A percentile compares a stretch with the other conserved stretches of the same genome.
Evolutionary conservation across 1,139 yeast species (phyloP).

Genomic region (Entelexis paramagnoliae): DNA sequence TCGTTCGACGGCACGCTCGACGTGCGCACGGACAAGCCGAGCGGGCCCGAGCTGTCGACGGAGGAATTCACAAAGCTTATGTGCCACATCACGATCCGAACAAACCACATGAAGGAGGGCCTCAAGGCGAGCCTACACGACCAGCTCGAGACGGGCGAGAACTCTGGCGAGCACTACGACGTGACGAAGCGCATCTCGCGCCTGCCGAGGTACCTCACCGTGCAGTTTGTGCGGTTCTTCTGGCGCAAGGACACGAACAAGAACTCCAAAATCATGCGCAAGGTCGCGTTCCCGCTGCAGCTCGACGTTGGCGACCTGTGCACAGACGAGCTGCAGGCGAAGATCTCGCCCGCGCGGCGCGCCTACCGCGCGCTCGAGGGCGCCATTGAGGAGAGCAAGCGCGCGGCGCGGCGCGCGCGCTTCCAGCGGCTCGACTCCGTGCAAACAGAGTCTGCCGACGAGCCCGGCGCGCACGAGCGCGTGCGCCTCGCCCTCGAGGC

Average conservation of each 20-base stretch:
- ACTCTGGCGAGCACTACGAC: constrained; percentile 55
- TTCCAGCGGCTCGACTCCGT: constrained; percentile 24
- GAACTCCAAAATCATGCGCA: constrained; percentile 86
- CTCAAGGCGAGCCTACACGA: constrained; percentile 65
- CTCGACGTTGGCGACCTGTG: constrained; percentile 79
- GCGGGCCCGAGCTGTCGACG: background rate
- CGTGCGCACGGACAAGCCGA: constrained; percentile 43
- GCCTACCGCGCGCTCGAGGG: constrained; percentile 67
- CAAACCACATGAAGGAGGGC: constrained; percentile 86
- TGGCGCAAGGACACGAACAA: constrained; percentile 90
- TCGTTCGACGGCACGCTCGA: constrained; percentile 57
- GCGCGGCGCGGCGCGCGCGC: constrained; percentile 62
- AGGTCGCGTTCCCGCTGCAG: constrained; percentile 89
- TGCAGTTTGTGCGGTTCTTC: constrained; percentile 86
- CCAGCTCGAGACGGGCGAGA: constrained; percentile 65
- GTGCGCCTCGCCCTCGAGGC: constrained; percentile 58
- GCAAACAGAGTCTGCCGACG: constrained; percentile 25
- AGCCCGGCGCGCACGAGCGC: constrained; percentile 50
- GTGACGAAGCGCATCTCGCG: constrained; percentile 60
- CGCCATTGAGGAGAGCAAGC: constrained; percentile 57
- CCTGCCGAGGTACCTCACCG: constrained; percentile 78
- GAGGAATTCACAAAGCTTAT: constrained; percentile 62
- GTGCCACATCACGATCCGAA: constrained; percentile 77
- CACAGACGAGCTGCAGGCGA: constrained; percentile 58
- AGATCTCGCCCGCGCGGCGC: constrained; percentile 65